Evolutionary conservation across 2,329 filamentous ascomycete genomes (phyloP), one percentile per base, ranked within the genome.

Genomic region (Amylocarpus encephaloides): DNA sequence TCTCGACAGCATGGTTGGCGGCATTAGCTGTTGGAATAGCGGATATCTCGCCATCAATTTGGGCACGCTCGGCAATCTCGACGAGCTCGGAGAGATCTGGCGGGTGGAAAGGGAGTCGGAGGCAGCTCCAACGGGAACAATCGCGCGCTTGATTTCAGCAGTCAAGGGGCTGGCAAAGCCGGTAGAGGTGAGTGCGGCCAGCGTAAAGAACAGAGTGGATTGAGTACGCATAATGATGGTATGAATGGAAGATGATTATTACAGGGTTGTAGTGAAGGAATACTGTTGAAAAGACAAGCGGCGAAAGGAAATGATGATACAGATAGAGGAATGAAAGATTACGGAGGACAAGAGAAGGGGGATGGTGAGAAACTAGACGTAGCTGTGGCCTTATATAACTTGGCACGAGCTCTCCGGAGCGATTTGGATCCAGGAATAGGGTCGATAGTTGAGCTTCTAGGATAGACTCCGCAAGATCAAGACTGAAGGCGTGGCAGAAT

Each of bases 181-280:
- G 6, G 53, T 49, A 11, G 53, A 26, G 22, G 48, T 29, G 32
- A 55, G 45, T 48, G 53, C 53, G 53, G 49, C 53, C 50, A 55
- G 53, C 53, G 53, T 50, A 42, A 53, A 43, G 12, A 50, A 49
- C 35, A 55, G 35, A 29, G 50, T 42, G 36, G 53, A 51, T 50
- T 55, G 50, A 35, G 47, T 32, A 48, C 50, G 53, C 53, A 55
- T 55, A 26, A 40, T 48, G 46, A 46, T 15, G 26, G 34, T 39
- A 26, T 46, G 4, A 45, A 26, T 41, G 7, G 12, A 30, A 34
- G 15, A 11, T 29, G 18, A 42, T 6, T 34, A 42, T 50, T 47
- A 19, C 13, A 38, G 41, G n/a, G 19, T 16, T 32, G 34, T 10
- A 40, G 2, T 34, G 29, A 43, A 41, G 15, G 16, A 26, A 38